phyloP scores from a whole-genome alignment of 2,329 filamentous ascomycete species.

The Aspergillus sp. region DNA sequence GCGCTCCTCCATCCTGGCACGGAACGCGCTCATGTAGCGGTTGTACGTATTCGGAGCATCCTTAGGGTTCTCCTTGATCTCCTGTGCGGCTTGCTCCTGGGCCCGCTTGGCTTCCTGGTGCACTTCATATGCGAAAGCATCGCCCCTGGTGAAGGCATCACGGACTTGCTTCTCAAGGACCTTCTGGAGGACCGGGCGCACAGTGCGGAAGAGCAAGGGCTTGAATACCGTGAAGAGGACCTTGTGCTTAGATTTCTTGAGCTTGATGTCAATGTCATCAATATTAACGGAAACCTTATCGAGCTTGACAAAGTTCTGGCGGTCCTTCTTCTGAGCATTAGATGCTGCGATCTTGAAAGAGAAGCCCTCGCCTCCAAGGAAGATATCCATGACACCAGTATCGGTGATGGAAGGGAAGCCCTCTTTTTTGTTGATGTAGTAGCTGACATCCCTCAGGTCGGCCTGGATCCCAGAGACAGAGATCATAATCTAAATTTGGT shows the following conservation, averaged over 20 bases:
- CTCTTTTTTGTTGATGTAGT: slow-evolving; percentile 92
- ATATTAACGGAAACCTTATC: slow-evolving; percentile 83
- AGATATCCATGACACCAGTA: slow-evolving; percentile 82
- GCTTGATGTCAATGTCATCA: slow-evolving; percentile 78
- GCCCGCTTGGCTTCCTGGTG: slow-evolving; percentile 80
- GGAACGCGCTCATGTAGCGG: slow-evolving; percentile 74
- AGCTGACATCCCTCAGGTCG: slow-evolving; percentile 86
- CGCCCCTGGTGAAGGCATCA: slow-evolving; percentile 74
- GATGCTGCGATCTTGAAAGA: slow-evolving; percentile 89
- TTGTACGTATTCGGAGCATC: slow-evolving; percentile 80
- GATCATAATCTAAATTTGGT: slow-evolving; percentile 60
- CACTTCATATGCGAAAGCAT: slow-evolving; percentile 71
- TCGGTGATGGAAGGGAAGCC: slow-evolving; percentile 89
- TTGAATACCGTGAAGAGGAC: slow-evolving; percentile 83
- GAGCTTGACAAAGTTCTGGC: slow-evolving; percentile 88
- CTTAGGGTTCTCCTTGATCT: slow-evolving; percentile 65
- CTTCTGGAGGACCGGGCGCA: slow-evolving; percentile 83
- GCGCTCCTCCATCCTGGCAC: slow-evolving; percentile 71
- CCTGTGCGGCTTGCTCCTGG: slow-evolving; percentile 48
- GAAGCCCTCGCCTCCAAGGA: slow-evolving; percentile 82
- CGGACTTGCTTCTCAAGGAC: slow-evolving; percentile 86
- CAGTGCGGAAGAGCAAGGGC: slow-evolving; percentile 77
- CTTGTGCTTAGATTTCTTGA: slow-evolving; percentile 96
- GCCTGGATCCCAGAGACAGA: slow-evolving; percentile 88
- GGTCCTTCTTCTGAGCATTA: slow-evolving; percentile 72